A percentile compares a stretch with the other conserved stretches of the same genome.
These are phyloP conservation scores for Globisporangium cylindrosporum DNA, from an alignment of 352 stramenopile species.

Conservation along the genomic window DNA sequence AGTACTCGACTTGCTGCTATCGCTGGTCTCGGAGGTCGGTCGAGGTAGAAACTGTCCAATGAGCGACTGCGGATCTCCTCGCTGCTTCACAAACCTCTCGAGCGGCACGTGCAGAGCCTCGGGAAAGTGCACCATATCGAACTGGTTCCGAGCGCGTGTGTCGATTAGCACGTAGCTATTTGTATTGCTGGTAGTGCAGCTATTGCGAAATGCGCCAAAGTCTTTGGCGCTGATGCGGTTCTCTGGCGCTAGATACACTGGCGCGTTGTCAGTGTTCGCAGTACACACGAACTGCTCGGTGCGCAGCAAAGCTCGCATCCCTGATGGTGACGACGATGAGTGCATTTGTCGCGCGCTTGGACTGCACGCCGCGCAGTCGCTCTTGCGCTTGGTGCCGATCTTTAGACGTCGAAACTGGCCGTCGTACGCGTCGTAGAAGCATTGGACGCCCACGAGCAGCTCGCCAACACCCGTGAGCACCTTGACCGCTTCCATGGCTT, in stretches of 20 bases:
- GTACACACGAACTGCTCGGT: not conserved
- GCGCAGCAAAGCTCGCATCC: not conserved
- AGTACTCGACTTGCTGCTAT: not conserved
- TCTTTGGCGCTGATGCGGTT: constrained; percentile 36
- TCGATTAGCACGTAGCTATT: constrained; percentile 56
- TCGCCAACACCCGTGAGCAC: constrained; percentile 72
- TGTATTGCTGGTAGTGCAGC: not conserved
- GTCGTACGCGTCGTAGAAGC: constrained; percentile 80
- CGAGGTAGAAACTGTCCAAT: not conserved
- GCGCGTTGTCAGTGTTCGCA: not conserved
- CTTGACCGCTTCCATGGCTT: constrained; percentile 94
- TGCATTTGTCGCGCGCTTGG: not conserved
- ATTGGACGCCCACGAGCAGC: constrained; percentile 58
- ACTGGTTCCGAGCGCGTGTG: constrained; percentile 51
- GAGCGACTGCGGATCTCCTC: constrained; percentile 11
- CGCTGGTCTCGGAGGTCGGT: not conserved
- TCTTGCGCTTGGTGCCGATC: constrained; percentile 30
- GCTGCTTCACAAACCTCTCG: constrained; percentile 26
- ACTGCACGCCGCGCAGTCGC: constrained; percentile 40
- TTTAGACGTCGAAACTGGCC: constrained; percentile 65
- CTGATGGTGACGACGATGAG: not conserved
- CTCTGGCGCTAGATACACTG: not conserved
- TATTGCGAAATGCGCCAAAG: constrained; percentile 32
- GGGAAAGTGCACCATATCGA: constrained; percentile 74
- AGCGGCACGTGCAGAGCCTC: constrained; percentile 70